phyloP scores from a whole-genome alignment of 306 rosid species.

The Clitoria ternatea region DNA sequence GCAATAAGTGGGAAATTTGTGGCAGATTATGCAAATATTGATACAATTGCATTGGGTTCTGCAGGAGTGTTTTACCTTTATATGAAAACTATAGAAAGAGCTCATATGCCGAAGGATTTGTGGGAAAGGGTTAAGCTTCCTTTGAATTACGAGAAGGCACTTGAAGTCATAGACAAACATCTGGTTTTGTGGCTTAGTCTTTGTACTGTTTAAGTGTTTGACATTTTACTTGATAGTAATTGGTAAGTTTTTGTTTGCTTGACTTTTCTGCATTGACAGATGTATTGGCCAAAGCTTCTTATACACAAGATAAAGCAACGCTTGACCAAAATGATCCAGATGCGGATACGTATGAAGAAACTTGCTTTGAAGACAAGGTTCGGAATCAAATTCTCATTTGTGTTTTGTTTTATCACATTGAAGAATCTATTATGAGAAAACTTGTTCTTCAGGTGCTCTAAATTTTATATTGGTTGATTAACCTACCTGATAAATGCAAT shows the following conservation, averaged over 20 bases:
- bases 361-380: conserved; percentile 89
- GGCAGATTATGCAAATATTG: neutral
- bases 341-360: conserved; percentile 93
- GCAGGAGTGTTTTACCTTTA: conserved; percentile 92
- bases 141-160: conserved; percentile 79
- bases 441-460: neutral
- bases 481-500: neutral
- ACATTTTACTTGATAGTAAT: conserved; percentile 1
- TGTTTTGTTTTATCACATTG: neutral
- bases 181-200: conserved; percentile 48
- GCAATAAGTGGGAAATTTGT: neutral
- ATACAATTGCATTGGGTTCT: conserved; percentile 18
- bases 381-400: conserved; percentile 6
- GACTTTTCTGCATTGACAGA: conserved; percentile 38
- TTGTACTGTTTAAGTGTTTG: neutral
- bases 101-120: conserved; percentile 84
- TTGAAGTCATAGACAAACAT: conserved; percentile 79
- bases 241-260: conserved; percentile 6
- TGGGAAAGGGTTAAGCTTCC: conserved; percentile 98
- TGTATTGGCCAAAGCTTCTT: conserved; percentile 94
- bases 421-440: neutral
- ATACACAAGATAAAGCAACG: conserved; percentile 90
- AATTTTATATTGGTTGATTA: neutral
- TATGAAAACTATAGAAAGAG: conserved; percentile 94
- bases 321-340: conserved; percentile 90